phyloP scores from a whole-genome alignment of 352 stramenopile species.

The Phytophthora podocarpi region DNA sequence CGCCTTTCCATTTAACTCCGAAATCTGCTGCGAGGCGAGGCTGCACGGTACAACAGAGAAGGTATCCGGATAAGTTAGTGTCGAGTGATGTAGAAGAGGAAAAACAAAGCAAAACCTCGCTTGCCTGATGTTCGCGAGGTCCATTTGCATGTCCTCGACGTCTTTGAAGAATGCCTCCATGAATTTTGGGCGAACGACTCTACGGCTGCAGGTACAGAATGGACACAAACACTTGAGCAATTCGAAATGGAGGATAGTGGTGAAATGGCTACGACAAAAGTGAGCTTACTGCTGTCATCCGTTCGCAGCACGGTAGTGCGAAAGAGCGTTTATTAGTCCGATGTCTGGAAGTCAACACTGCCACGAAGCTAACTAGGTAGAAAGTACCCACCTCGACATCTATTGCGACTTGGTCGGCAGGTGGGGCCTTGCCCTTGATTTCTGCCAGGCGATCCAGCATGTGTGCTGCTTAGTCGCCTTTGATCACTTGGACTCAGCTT shows the following conservation, averaged over 20 bases:
- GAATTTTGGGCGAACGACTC: conserved; percentile 78
- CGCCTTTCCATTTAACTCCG: conserved; percentile 93
- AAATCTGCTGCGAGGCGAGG: conserved; percentile 91
- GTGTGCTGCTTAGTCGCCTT: not conserved
- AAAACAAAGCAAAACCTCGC: not conserved
- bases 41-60: conserved; percentile 23
- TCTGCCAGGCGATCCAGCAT: conserved; percentile 81
- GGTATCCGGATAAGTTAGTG: too few relatives aligned
- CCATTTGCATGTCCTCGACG: conserved; percentile 94
- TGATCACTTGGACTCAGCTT: not conserved
- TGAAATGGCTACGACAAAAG: not conserved
- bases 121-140: conserved; percentile 91
- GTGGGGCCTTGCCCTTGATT: conserved; percentile 57
- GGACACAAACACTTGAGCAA: not conserved
- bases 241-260: not conserved
- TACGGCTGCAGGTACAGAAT: conserved; percentile 31
- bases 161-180: conserved; percentile 97
- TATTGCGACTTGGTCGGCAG: conserved; percentile 53
- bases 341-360: too few relatives aligned
- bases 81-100: not conserved
- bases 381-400: conserved; percentile 60
- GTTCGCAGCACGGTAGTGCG: not conserved
- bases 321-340: not conserved
- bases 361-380: too few relatives aligned
- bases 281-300: not conserved